These are phyloP conservation scores for Daldinia eschscholtzii DNA, from an alignment of 2,329 filamentous ascomycete genomes.

Conservation along the genomic window DNA sequence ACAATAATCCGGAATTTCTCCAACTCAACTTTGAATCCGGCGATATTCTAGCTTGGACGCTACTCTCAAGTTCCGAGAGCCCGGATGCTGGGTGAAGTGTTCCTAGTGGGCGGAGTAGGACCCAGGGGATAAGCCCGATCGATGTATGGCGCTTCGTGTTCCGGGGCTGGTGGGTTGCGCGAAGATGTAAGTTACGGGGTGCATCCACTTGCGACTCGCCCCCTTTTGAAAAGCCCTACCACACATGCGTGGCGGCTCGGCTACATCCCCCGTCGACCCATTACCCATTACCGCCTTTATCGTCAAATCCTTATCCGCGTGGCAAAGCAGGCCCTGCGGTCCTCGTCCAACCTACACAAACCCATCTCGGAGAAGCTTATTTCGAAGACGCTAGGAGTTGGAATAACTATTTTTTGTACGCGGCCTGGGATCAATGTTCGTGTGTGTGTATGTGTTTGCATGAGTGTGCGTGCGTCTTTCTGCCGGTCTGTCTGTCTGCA, in stretches of 20 bases:
- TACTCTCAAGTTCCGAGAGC: conserved; percentile 18
- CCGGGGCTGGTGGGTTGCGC: conserved; percentile 39
- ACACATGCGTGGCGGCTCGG: conserved; percentile 41
- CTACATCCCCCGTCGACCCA: conserved; percentile 35
- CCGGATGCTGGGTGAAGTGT: conserved; percentile 27
- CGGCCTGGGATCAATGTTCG: conserved; percentile 12
- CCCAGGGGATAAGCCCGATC: conserved; percentile 14
- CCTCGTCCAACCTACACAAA: conserved; percentile 21
- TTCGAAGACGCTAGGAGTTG: conserved; percentile 24
- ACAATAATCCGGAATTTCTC: conserved; percentile 10
- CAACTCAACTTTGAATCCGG: conserved; percentile 20
- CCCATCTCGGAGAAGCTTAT: conserved; percentile 25
- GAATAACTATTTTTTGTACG: conserved; percentile 19
- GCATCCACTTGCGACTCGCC: conserved; percentile 26
- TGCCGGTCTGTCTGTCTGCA: conserved; percentile 19
- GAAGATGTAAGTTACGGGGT: conserved; percentile 30
- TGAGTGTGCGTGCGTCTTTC: conserved; percentile 22
- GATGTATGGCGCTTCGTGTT: conserved; percentile 46
- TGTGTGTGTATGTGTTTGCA: conserved; percentile 27
- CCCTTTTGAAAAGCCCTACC: conserved; percentile 8
- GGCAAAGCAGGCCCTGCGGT: conserved; percentile 26
- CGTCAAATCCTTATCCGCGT: conserved; percentile 34
- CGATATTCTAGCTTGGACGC: conserved; percentile 16
- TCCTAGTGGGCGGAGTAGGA: conserved; percentile 25
- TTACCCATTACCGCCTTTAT: conserved; percentile 36